phyloP scores from a whole-genome alignment of 2,329 filamentous ascomycete genomes.

The Cercospora berteroae region DNA sequence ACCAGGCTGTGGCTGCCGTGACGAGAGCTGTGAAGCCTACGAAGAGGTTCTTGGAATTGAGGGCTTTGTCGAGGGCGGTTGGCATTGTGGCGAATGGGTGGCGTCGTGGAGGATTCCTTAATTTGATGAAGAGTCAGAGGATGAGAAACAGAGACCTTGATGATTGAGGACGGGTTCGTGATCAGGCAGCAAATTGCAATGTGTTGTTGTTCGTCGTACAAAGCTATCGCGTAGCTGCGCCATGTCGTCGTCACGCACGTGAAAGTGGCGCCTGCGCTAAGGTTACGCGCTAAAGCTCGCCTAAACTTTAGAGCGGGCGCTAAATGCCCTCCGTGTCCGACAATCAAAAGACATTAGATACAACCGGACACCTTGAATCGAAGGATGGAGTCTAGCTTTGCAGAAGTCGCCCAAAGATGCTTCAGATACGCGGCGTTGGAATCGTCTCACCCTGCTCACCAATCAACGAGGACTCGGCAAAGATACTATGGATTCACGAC shows the following conservation, averaged over 20 bases:
- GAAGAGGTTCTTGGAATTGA: constrained; percentile 44
- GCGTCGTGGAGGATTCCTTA: background rate
- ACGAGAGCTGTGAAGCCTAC: constrained; percentile 78
- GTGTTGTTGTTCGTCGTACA: background rate
- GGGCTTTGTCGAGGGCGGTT: constrained; percentile 50
- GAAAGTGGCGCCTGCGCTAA: background rate
- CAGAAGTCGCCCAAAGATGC: no score
- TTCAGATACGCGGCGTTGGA: no score
- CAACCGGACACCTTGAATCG: no score
- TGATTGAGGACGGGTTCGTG: background rate
- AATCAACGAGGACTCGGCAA: no score
- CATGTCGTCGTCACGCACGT: constrained; percentile 6
- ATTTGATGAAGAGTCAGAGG: background rate
- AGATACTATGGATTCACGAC: no score
- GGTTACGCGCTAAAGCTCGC: background rate
- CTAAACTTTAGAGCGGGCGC: no score
- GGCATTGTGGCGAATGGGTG: constrained; percentile 45
- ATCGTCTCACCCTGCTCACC: no score
- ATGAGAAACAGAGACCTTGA: background rate
- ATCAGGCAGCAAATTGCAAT: background rate
- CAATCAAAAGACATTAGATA: no score
- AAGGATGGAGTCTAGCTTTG: no score
- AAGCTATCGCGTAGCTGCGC: background rate
- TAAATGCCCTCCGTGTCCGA: no score
- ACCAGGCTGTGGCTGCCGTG: constrained; percentile 74